Conservation (phyloP, 345 rosid genomes). For the Aethionema arabicum region DNA sequence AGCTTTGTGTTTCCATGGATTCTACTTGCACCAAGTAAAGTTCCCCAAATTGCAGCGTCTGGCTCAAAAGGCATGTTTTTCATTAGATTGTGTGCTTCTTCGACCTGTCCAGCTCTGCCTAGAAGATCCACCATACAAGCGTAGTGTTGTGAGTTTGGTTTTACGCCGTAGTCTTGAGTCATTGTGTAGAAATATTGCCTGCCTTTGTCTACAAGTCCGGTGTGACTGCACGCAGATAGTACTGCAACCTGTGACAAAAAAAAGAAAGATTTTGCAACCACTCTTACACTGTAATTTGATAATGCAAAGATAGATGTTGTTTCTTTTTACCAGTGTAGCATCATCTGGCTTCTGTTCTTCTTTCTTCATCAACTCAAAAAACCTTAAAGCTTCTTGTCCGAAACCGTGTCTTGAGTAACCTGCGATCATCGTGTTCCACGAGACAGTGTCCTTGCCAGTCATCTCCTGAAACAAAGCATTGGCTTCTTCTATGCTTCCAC, state of each 20-base stretch:
- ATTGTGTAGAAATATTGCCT: slow-evolving; percentile 46
- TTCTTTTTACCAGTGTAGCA: slow-evolving; percentile 44
- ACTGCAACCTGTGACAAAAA: slow-evolving; percentile 47
- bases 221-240: slow-evolving; percentile 56
- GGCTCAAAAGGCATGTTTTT: slow-evolving; percentile 51
- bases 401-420: slow-evolving; percentile 63
- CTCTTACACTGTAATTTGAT: slow-evolving; percentile 4
- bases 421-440: slow-evolving; percentile 57
- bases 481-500: slow-evolving; percentile 58
- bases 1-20: slow-evolving; percentile 48
- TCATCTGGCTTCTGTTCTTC: slow-evolving; percentile 46
- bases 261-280: not conserved
- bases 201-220: slow-evolving; percentile 51
- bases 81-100: slow-evolving; percentile 49
- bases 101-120: slow-evolving; percentile 54
- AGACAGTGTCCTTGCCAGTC: slow-evolving; percentile 48
- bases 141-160: slow-evolving; percentile 46
- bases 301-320: not conserved
- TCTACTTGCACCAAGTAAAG: slow-evolving; percentile 62
- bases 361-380: slow-evolving; percentile 53
- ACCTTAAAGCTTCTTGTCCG: slow-evolving; percentile 42
- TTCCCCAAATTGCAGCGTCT: slow-evolving; percentile 65
- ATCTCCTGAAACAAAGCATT: slow-evolving; percentile 43
- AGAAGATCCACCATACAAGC: slow-evolving; percentile 64
- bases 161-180: slow-evolving; percentile 45